phyloP scores from a whole-genome alignment of 169 alveolate species.

The Plasmodium relictum region DNA sequence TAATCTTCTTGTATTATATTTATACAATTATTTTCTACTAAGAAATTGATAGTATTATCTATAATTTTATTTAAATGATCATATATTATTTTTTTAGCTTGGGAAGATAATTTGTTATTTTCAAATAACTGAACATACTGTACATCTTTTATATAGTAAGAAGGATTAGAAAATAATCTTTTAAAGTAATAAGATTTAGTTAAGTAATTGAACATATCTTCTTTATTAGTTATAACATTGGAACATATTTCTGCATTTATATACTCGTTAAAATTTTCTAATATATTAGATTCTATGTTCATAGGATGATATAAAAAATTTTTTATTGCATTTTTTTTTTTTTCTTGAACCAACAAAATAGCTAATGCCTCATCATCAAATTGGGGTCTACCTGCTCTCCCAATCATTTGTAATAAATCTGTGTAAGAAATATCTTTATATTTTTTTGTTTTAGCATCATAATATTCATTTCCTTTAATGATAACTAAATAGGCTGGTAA shows the following conservation, averaged over 20 bases:
- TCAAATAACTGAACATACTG: slow-evolving; percentile 75
- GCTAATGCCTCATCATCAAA: slow-evolving; percentile 98
- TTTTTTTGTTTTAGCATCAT: slow-evolving; percentile 83
- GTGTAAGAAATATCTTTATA: slow-evolving; percentile 81
- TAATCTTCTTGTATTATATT: slow-evolving; percentile 44
- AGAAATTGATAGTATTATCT: slow-evolving; percentile 43
- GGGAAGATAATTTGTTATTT: slow-evolving; percentile 47
- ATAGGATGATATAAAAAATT: slow-evolving; percentile 98
- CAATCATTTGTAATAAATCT: slow-evolving; percentile 95
- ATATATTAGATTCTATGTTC: slow-evolving; percentile 98
- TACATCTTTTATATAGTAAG: slow-evolving; percentile 81
- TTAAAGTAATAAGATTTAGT: slow-evolving; percentile 90
- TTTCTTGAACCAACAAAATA: slow-evolving; percentile 95
- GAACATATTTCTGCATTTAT: slow-evolving; percentile 98
- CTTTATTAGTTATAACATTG: slow-evolving; percentile 91
- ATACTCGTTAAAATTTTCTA: slow-evolving; percentile 94
- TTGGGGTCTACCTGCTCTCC: slow-evolving; percentile 99
- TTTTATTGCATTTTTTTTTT: slow-evolving; percentile 96
- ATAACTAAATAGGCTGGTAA: slow-evolving; percentile 99
- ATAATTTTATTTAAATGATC: slow-evolving; percentile 47
- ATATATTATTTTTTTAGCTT: slow-evolving; percentile 29
- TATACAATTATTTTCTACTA: slow-evolving; percentile 37
- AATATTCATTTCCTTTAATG: slow-evolving; percentile 88
- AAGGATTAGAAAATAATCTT: slow-evolving; percentile 85
- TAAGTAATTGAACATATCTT: slow-evolving; percentile 88